These are phyloP conservation scores for Fusarium euwallaceae DNA, from an alignment of 2,329 filamentous ascomycete species.

Conservation along the genomic window DNA sequence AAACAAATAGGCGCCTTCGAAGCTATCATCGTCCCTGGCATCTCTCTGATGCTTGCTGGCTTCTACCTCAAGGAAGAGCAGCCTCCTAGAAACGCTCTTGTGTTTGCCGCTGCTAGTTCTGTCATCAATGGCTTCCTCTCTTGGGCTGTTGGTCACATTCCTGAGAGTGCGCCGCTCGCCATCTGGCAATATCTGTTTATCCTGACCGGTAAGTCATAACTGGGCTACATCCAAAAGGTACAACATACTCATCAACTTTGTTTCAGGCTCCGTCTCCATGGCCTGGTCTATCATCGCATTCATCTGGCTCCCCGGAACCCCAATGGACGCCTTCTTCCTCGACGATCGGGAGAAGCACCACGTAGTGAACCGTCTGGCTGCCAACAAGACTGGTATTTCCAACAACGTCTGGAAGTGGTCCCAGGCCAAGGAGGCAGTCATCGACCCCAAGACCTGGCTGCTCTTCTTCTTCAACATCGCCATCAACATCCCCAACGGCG, in stretches of 20 bases:
- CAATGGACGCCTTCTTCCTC: constrained; percentile 26
- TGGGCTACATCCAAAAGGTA: background rate
- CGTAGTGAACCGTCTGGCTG: constrained; percentile 13
- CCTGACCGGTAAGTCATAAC: background rate
- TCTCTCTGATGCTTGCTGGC: constrained; percentile 6
- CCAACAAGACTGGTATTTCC: constrained; percentile 46
- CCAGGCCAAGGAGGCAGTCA: constrained; percentile 62
- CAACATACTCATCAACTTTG: background rate
- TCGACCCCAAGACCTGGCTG: constrained; percentile 68
- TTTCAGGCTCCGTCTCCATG: constrained; percentile 11
- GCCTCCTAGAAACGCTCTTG: constrained; percentile 12
- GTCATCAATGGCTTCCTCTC: constrained; percentile 19
- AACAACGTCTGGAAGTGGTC: constrained; percentile 60
- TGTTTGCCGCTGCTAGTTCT: constrained; percentile 12
- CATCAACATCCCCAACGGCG: constrained; percentile 68
- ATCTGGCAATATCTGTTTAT: constrained; percentile 20
- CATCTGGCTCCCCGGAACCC: constrained; percentile 21
- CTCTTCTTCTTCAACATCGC: constrained; percentile 63
- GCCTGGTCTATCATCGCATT: constrained; percentile 20
- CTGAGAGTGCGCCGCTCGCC: constrained; percentile 1
- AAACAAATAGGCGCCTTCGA: constrained; percentile 10
- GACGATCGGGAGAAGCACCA: constrained; percentile 17
- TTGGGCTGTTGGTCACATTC: constrained; percentile 16
- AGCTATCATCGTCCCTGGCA: constrained; percentile 17
- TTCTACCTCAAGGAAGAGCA: constrained; percentile 18